Conservation (phyloP, 1,284 basidiomycete genomes). For the Malassezia furfur region DNA sequence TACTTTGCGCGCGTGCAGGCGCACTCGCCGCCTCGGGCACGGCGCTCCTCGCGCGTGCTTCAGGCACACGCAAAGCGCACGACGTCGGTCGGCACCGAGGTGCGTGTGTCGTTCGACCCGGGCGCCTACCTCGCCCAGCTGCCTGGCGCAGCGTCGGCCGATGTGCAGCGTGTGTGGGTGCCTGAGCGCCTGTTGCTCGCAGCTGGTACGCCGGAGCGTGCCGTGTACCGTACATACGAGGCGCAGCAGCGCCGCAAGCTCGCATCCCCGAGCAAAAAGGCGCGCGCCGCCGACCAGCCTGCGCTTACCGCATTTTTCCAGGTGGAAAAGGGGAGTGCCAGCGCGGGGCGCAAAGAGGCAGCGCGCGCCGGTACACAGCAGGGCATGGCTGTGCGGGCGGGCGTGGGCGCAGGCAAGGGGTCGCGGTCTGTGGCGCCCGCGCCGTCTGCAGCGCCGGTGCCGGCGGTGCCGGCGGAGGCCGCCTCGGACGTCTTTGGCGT, state of each 20-base stretch:
- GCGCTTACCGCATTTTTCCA: background rate
- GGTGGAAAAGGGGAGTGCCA: background rate
- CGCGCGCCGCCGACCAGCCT: background rate
- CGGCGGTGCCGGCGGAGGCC: too few species aligned
- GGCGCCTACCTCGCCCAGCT: background rate
- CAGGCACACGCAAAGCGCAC: background rate
- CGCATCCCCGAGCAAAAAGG: background rate
- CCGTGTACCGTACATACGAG: background rate
- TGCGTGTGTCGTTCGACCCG: conserved; percentile 1
- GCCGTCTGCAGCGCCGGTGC: too few species aligned
- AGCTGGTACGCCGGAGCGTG: background rate
- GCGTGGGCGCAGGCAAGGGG: too few species aligned
- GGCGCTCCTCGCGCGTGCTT: background rate
- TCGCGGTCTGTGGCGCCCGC: too few species aligned
- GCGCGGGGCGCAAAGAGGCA: background rate
- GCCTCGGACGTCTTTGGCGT: too few species aligned
- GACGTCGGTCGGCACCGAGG: background rate
- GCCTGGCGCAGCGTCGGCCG: too few species aligned
- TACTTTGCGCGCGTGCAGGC: background rate
- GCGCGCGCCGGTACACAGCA: background rate
- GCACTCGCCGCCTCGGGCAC: background rate
- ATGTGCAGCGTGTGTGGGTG: conserved; percentile 1
- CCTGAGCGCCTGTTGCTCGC: background rate
- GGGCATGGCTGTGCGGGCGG: too few species aligned
- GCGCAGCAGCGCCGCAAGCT: background rate